Conservation (phyloP, 805 yeast species). For the Hagleromyces aurorensis region DNA sequence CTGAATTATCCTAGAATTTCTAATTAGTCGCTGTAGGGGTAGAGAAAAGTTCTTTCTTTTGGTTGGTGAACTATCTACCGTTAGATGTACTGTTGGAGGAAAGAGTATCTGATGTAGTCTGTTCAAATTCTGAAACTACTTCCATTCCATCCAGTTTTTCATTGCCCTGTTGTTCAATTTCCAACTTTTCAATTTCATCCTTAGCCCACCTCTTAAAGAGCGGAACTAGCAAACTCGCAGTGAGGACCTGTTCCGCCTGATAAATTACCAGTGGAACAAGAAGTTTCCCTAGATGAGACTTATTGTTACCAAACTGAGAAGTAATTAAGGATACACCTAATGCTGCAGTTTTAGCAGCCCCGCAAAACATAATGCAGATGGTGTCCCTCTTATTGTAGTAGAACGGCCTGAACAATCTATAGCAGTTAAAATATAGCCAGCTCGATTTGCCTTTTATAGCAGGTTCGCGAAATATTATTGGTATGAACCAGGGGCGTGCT, state of each 20-base stretch:
- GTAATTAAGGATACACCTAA: slow-evolving; percentile 79
- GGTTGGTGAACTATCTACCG: not conserved
- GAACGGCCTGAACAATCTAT: slow-evolving; percentile 45
- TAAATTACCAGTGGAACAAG: slow-evolving; percentile 78
- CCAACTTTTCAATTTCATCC: slow-evolving; percentile 19
- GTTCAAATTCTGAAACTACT: slow-evolving; percentile 6
- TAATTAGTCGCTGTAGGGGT: no score
- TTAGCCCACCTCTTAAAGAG: slow-evolving; percentile 60
- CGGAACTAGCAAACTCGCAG: slow-evolving; percentile 65
- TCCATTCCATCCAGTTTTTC: slow-evolving; percentile 2
- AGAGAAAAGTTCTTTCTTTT: no score
- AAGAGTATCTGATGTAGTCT: not conserved
- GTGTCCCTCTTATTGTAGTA: slow-evolving; percentile 66
- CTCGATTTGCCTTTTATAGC: slow-evolving; percentile 42
- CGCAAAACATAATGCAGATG: slow-evolving; percentile 75
- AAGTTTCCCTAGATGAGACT: slow-evolving; percentile 56
- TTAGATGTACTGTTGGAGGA: not conserved
- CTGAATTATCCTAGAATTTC: no score
- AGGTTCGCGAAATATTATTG: slow-evolving; percentile 35
- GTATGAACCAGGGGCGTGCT: slow-evolving; percentile 54
- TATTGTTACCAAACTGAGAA: slow-evolving; percentile 64
- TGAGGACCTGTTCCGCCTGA: slow-evolving; percentile 79
- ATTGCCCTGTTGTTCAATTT: slow-evolving; percentile 10
- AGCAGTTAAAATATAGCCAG: slow-evolving; percentile 36
- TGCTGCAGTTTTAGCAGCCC: slow-evolving; percentile 92